A percentile compares a stretch with the other conserved stretches of the same genome.
Evolutionary conservation across 2,329 filamentous ascomycete genomes (phyloP).

Genomic region (Exserohilum rostratum): DNA sequence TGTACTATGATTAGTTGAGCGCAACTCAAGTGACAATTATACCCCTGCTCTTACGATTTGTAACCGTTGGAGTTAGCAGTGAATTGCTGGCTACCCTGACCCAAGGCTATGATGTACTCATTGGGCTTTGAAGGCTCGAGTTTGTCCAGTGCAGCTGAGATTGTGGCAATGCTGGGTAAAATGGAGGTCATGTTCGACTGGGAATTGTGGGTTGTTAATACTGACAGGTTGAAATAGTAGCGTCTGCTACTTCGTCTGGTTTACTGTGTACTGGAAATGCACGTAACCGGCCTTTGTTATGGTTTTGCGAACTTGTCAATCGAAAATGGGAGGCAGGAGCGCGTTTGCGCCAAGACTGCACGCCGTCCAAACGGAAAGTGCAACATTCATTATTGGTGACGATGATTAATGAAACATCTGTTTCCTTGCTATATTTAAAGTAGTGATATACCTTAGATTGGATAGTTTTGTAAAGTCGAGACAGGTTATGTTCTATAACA

Average conservation of each 20-base stretch:
- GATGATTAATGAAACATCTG: background rate
- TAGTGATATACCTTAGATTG: background rate
- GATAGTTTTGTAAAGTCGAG: too few species aligned
- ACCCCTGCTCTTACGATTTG: constrained; percentile 20
- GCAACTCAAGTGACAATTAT: background rate
- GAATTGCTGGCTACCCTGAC: constrained; percentile 29
- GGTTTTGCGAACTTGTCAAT: background rate
- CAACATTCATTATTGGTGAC: background rate
- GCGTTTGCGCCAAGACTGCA: constrained; percentile 20
- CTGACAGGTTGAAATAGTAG: background rate
- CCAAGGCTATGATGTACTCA: constrained; percentile 36
- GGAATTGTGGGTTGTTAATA: background rate
- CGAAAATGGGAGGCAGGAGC: constrained; percentile 10
- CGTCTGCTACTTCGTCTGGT: background rate
- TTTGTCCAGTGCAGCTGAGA: constrained; percentile 14
- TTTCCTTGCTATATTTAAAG: background rate
- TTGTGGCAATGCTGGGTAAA: background rate
- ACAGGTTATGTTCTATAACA: too few species aligned
- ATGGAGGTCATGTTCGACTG: constrained; percentile 7
- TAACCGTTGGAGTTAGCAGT: constrained; percentile 37
- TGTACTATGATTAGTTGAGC: constrained; percentile 12
- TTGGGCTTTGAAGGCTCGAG: constrained; percentile 26
- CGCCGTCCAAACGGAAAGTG: background rate
- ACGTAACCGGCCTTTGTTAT: background rate
- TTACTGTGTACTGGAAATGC: too few species aligned